Evolutionary conservation across 2,329 filamentous ascomycete species (phyloP).

Genomic region (Sclerotinia spermophila): DNA sequence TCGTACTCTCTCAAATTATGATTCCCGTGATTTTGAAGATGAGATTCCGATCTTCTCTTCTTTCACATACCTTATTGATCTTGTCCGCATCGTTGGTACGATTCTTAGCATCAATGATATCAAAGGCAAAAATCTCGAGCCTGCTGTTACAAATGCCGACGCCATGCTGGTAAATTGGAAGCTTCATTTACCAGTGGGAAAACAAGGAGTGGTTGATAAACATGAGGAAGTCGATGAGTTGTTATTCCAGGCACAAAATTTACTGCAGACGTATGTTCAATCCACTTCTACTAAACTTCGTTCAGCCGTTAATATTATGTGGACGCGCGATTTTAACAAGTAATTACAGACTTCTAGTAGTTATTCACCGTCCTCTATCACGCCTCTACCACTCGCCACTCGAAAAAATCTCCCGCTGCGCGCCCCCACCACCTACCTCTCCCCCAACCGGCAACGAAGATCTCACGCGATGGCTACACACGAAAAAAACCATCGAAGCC

Average conservation of each 20-base stretch:
- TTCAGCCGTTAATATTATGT: background rate
- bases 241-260: constrained; percentile 39
- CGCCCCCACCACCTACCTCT: constrained; percentile 22
- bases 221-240: constrained; percentile 41
- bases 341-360: constrained; percentile 24
- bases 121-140: constrained; percentile 28
- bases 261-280: constrained; percentile 39
- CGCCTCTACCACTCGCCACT: constrained; percentile 27
- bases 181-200: constrained; percentile 41
- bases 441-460: constrained; percentile 19
- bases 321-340: background rate
- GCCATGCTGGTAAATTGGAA: constrained; percentile 41
- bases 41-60: constrained; percentile 41
- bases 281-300: background rate
- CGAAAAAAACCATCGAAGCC: constrained; percentile 57
- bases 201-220: constrained; percentile 40
- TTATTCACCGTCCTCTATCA: constrained; percentile 31
- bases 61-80: constrained; percentile 41
- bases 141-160: constrained; percentile 38
- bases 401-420: constrained; percentile 26
- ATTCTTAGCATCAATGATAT: constrained; percentile 35
- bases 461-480: constrained; percentile 41
- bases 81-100: constrained; percentile 38
- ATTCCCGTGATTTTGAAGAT: constrained; percentile 37
- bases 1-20: constrained; percentile 38